Evolutionary conservation across 352 stramenopile genomes (phyloP), one percentile per base, ranked within the genome.

Genomic region (Globisporangium acanthophoron): DNA sequence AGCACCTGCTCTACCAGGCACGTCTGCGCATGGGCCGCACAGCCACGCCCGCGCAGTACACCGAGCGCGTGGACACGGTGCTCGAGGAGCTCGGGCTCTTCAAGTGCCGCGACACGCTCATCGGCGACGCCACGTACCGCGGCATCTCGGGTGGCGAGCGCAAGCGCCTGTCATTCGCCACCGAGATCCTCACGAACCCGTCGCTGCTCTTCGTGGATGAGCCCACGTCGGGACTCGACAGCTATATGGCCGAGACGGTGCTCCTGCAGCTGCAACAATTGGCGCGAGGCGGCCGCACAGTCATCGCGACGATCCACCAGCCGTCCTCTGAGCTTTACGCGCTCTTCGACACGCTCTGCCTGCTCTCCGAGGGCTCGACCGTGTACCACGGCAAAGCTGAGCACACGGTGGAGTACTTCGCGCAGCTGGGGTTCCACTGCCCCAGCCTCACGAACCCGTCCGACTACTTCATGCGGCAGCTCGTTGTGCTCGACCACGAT

Each of bases 1-100:
- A 97, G 66, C 89, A 96, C 57, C 56, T 97, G 3, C 67, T 78
- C 21, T 96, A 96, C 68, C 76, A 93, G 16, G 86, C 90, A 0
- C 67, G 75, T 47, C 69, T 98, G 0, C 73, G 86, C 9, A 80
- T 96, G 59, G 85, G 85, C 35, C 67, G 65, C 5, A 69, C 55
- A 7, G 58, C 58, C 39, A 63, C 74, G 0, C 27, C 59, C 27
- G 37, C 64, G 20, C 58, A 81, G 44, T 72, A 69, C 49, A 49
- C 61, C n/a, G 33, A 63, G 0, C 69, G 76, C 16, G 78, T 90
- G 7, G 66, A 80, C 18, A 58, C 67, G 3, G 75, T 91, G 3
- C 67, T 92, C 48, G 64, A 74, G n/a, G 70, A 88, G 47, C 63
- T 91, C 6, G 76, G 76, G 0, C 64, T 94, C 12, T 70, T 69